Conservation (phyloP, 768 basidiomycete species). For the Ramaria sp. region DNA sequence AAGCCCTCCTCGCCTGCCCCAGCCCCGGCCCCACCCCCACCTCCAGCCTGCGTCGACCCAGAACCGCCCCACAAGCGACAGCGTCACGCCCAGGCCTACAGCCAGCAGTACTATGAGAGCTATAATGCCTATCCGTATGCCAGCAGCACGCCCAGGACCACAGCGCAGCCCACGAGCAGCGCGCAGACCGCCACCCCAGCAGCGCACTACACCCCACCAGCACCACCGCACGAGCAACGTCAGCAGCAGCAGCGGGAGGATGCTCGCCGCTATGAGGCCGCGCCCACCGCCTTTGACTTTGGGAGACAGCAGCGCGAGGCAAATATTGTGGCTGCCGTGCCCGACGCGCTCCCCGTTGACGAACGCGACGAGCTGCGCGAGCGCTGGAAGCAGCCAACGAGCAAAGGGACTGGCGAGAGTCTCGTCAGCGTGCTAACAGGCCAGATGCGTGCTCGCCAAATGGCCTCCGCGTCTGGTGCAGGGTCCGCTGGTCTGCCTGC, state of each 20-base stretch:
- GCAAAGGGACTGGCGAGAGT: background rate
- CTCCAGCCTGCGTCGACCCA: constrained; percentile 41
- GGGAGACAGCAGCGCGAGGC: background rate
- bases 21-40: background rate
- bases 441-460: background rate
- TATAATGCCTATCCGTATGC: background rate
- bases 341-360: background rate
- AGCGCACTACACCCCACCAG: background rate
- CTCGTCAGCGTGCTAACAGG: background rate
- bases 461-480: background rate
- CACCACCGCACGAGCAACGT: background rate
- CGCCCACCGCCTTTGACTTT: background rate
- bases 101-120: constrained; percentile 1
- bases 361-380: background rate
- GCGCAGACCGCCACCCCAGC: background rate
- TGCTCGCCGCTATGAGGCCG: background rate
- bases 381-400: background rate
- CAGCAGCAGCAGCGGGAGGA: background rate
- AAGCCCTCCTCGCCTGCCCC: background rate
- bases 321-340: background rate
- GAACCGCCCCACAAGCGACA: constrained; percentile 81
- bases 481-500: background rate
- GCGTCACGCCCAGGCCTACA: constrained; percentile 19
- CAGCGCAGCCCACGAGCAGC: background rate
- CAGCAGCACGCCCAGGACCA: background rate